These are phyloP conservation scores for Pecoramyces ruminantium DNA, from an alignment of 192 early-diverging fungal species.

Conservation along the genomic window DNA sequence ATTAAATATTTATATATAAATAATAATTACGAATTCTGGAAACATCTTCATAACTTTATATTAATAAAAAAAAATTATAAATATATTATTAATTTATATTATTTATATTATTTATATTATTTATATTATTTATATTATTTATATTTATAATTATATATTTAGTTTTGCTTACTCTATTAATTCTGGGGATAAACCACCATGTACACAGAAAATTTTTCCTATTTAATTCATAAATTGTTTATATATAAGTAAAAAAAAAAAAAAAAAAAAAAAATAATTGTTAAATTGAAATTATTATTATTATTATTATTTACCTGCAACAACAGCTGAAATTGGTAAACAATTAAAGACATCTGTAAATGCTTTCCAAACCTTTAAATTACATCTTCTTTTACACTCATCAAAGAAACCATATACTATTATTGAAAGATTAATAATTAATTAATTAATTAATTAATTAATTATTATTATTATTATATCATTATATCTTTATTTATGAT, in stretches of 20 bases:
- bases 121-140: too few species aligned
- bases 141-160: too few species aligned
- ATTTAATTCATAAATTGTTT: background rate
- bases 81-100: too few species aligned
- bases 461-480: too few species aligned
- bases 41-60: background rate
- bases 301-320: constrained; percentile 28
- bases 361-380: constrained; percentile 73
- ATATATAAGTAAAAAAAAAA: too few species aligned
- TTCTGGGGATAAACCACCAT: constrained; percentile 73
- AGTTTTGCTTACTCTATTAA: constrained; percentile 16
- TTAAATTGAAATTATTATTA: background rate
- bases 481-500: too few species aligned
- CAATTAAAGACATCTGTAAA: constrained; percentile 88
- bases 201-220: constrained; percentile 72
- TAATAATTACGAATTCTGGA: background rate
- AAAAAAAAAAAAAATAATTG: background rate
- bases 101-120: too few species aligned
- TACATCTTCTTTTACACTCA: constrained; percentile 83
- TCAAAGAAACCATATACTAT: constrained; percentile 91
- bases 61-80: too few species aligned
- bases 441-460: too few species aligned
- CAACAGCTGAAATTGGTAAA: constrained; percentile 77
- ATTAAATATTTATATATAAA: too few species aligned
- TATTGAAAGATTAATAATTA: too few species aligned